Conservation (phyloP, 331 rosid species). For the Quercus phellos region DNA sequence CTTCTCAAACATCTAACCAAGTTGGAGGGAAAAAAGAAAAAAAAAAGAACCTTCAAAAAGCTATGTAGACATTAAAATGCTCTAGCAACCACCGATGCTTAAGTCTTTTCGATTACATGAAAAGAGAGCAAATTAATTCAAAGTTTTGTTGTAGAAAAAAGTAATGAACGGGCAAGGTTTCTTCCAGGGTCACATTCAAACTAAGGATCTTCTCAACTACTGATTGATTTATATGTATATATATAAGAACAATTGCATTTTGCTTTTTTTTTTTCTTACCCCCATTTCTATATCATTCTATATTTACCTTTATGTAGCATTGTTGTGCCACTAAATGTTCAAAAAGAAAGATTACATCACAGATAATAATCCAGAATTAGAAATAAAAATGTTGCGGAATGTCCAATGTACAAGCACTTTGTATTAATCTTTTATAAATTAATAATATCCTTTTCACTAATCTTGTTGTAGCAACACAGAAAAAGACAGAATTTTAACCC, state of each 20-base stretch:
- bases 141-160: slow-evolving; percentile 21
- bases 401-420: slow-evolving; percentile 68
- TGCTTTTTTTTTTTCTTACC: slow-evolving; percentile 10
- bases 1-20: slow-evolving; percentile 11
- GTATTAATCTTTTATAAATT: slow-evolving; percentile 11
- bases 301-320: neutral
- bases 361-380: slow-evolving; percentile 31
- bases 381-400: slow-evolving; percentile 21
- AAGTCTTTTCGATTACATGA: slow-evolving; percentile 14
- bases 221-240: neutral
- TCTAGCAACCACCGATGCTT: neutral
- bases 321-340: slow-evolving; percentile 31
- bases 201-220: slow-evolving; percentile 22
- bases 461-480: slow-evolving; percentile 23
- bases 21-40: slow-evolving; percentile 5
- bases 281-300: slow-evolving; percentile 18
- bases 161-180: slow-evolving; percentile 46
- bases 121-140: slow-evolving; percentile 26
- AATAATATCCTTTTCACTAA: slow-evolving; percentile 21
- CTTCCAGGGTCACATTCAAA: slow-evolving; percentile 40
- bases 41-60: neutral
- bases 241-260: slow-evolving; percentile 12
- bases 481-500: neutral
- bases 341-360: slow-evolving; percentile 51
- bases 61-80: slow-evolving; percentile 4